Conservation (phyloP, 2,329 filamentous ascomycete genomes). For the Elsinoe necatrix region DNA sequence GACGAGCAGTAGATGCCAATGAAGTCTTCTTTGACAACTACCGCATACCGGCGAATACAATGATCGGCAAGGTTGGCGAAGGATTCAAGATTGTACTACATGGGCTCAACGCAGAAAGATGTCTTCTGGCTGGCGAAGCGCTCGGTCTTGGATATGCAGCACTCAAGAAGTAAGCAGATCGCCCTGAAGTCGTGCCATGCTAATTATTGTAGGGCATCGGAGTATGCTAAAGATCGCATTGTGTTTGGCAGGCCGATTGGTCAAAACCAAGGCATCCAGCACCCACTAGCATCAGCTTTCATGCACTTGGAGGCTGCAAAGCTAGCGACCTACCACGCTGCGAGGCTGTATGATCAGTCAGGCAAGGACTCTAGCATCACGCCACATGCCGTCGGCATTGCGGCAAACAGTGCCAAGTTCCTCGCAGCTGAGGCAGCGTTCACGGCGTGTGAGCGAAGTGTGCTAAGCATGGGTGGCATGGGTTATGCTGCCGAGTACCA, state of each 20-base stretch:
- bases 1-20: conserved; percentile 72
- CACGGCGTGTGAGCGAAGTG: conserved; percentile 50
- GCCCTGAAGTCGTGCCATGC: background rate
- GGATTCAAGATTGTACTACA: conserved; percentile 68
- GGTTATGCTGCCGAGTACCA: conserved; percentile 56
- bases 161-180: conserved; percentile 20
- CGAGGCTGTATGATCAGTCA: conserved; percentile 48
- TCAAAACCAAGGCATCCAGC: conserved; percentile 56
- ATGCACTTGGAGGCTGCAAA: conserved; percentile 56
- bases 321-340: conserved; percentile 53
- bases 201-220: conserved; percentile 40
- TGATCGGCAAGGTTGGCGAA: conserved; percentile 64
- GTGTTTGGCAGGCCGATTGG: conserved; percentile 60
- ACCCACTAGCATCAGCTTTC: conserved; percentile 57
- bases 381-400: conserved; percentile 43
- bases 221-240: conserved; percentile 58
- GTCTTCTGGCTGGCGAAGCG: conserved; percentile 54
- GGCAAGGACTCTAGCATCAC: conserved; percentile 32
- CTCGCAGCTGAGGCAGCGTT: conserved; percentile 54
- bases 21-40: conserved; percentile 85
- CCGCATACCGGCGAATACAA: conserved; percentile 50
- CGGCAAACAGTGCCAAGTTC: conserved; percentile 51
- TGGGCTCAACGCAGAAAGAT: conserved; percentile 72
- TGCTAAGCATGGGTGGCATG: conserved; percentile 53
- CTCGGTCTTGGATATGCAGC: conserved; percentile 40